A percentile compares a stretch with the other conserved stretches of the same genome.
phyloP scores from a whole-genome alignment of 2,329 filamentous ascomycete genomes.

The Fusarium decemcellulare region DNA sequence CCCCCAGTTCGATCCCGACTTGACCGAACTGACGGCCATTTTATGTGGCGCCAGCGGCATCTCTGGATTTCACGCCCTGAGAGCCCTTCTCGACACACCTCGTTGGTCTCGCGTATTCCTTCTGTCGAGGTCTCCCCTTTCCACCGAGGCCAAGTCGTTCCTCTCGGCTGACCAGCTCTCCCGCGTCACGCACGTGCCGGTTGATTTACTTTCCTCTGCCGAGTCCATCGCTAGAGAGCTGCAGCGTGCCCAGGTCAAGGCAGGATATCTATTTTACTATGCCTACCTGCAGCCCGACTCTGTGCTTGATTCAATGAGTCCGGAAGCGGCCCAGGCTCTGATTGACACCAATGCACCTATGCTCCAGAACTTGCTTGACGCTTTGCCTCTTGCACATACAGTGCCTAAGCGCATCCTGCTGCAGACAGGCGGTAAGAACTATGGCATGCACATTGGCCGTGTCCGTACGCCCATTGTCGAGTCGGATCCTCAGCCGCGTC shows the following conservation, averaged over 20 bases:
- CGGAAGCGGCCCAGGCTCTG: background rate
- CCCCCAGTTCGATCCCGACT: background rate
- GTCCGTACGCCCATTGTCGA: slow-evolving; percentile 11
- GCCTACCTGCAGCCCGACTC: slow-evolving; percentile 2
- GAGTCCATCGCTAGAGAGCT: background rate
- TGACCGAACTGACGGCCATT: slow-evolving; percentile 5
- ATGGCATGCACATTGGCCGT: slow-evolving; percentile 19
- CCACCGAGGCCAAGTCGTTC: background rate
- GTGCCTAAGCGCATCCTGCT: slow-evolving; percentile 8
- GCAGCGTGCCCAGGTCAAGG: background rate
- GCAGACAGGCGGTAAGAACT: slow-evolving; percentile 20
- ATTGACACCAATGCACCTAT: slow-evolving; percentile 8
- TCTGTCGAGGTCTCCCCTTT: slow-evolving; percentile 1
- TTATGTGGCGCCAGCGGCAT: slow-evolving; percentile 5
- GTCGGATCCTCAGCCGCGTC: slow-evolving; percentile 12
- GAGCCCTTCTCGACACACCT: slow-evolving; percentile 4
- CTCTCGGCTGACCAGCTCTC: background rate
- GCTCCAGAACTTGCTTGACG: slow-evolving; percentile 2
- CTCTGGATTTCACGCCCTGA: slow-evolving; percentile 2
- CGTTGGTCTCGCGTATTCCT: slow-evolving; percentile 5
- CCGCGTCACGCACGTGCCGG: background rate
- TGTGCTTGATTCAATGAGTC: background rate
- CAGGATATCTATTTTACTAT: slow-evolving; percentile 16
- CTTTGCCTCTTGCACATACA: background rate
- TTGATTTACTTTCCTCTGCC: background rate